Evolutionary conservation across 1,284 basidiomycete genomes (phyloP), one percentile per base, ranked within the genome.

Genomic region (Malassezia equina): DNA sequence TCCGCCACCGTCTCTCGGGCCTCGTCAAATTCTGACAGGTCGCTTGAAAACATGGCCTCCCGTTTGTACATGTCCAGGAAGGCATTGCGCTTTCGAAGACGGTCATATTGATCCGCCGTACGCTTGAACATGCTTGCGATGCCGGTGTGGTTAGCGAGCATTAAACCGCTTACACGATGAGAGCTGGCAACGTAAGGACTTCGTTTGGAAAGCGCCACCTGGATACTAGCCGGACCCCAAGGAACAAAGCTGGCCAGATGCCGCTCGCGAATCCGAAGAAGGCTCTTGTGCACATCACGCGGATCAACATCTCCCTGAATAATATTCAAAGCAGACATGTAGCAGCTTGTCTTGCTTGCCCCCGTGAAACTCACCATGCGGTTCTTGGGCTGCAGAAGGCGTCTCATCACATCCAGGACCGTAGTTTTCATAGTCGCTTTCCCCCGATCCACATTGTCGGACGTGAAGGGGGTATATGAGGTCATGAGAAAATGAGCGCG

Each of bases 401-500:
- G 85, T 12, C 94, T 86, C 94, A 99, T 98, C 49, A 99, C 94
- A 75, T 99, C 94, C 8, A 98, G 81, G 0, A 98, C 71, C 17
- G 71, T 68, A 31, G 71, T 74, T 59, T 74, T 74, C 63, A 69
- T 71, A 4, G 70, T 73, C 12, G 64, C 64, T 47, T 73, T 73
- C 47, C 71, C 71, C 12, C 71, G 66, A 21, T 71, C 68, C 33
- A 73, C 66, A 23, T 68, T 72, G 76, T 96, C 93, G 59, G 87
- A 88, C 1, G 91, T 95, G 76, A 98, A 98, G 0, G 94, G 93
- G 4, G 94, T 99, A 71, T 98, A 99, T 15, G 89, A 90, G n/a
- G 94, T 98, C 87, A 93, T 95, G 55, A 99, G 81, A 81, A 98
- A 98, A 77, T 99, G 94, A 69, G 91, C 96, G 50, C 93, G 81